These are phyloP conservation scores for Gonapodya prolifera DNA, from an alignment of 192 early-diverging fungal genomes.

Conservation along the genomic window DNA sequence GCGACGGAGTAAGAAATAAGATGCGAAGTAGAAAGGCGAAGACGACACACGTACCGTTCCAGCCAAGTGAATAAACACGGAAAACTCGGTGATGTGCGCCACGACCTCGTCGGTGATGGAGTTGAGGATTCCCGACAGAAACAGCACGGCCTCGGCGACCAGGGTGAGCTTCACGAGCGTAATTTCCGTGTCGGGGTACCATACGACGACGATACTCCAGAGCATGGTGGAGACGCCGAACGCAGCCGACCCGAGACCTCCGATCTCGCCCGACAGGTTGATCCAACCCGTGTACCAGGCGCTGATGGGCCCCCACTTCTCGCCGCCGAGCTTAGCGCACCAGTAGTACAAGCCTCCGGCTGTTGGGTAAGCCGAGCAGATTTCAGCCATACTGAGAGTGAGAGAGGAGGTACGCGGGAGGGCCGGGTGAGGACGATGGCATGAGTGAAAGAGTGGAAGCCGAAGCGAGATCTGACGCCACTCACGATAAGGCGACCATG, in stretches of 20 bases:
- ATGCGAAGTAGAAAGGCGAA: too few species aligned
- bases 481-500: not conserved
- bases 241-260: not conserved
- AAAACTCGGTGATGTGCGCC: not conserved
- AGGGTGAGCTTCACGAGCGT: not conserved
- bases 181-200: not conserved
- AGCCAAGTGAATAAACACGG: not conserved
- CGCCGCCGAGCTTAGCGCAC: too few species aligned
- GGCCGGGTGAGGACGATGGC: not conserved
- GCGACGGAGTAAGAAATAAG: too few species aligned
- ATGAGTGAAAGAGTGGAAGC: not conserved
- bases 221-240: not conserved
- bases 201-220: not conserved
- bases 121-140: not conserved
- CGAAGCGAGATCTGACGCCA: not conserved
- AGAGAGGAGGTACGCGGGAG: too few species aligned
- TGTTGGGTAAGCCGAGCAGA: conserved; percentile 5
- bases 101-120: not conserved
- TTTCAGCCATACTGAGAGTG: conserved; percentile 1
- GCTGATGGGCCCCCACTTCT: too few species aligned
- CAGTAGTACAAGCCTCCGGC: conserved; percentile 2
- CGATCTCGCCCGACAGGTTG: not conserved
- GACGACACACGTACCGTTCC: too few species aligned
- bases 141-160: not conserved
- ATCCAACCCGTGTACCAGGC: too few species aligned